phyloP scores from a whole-genome alignment of 2,329 filamentous ascomycete species.

The Cladophialophora carrionii region DNA sequence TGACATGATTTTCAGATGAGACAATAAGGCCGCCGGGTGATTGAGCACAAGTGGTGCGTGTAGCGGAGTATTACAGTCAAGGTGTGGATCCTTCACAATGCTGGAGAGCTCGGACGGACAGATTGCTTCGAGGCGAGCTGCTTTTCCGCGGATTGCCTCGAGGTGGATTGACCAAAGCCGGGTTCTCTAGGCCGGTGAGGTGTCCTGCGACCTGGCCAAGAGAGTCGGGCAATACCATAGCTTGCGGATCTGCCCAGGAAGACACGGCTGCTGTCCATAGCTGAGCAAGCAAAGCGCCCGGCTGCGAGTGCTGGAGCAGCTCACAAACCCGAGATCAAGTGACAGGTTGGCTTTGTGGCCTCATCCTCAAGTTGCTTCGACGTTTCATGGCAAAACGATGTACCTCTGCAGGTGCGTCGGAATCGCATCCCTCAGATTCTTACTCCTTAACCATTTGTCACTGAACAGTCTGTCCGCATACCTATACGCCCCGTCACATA shows the following conservation, averaged over 20 bases:
- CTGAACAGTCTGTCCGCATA: slow-evolving; percentile 95
- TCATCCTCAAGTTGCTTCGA: neutral
- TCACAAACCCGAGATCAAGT: neutral
- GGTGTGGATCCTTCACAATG: neutral
- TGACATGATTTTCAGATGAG: neutral
- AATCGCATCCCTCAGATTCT: slow-evolving; percentile 79
- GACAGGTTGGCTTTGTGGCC: neutral
- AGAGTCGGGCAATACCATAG: neutral
- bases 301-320: neutral
- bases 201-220: neutral
- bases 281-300: neutral
- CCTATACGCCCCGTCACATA: slow-evolving; percentile 95
- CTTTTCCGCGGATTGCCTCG: neutral
- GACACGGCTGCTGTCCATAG: neutral
- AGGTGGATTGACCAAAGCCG: neutral
- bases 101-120: neutral
- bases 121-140: neutral
- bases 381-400: slow-evolving; percentile 73
- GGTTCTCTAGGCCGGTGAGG: neutral
- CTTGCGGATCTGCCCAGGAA: neutral
- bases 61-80: neutral
- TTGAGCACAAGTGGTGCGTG: neutral
- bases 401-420: slow-evolving; percentile 88
- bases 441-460: slow-evolving; percentile 83
- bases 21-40: neutral